Evolutionary conservation across 1,139 yeast genomes (phyloP).

Genomic region (Sugiyamaella castrensis): DNA sequence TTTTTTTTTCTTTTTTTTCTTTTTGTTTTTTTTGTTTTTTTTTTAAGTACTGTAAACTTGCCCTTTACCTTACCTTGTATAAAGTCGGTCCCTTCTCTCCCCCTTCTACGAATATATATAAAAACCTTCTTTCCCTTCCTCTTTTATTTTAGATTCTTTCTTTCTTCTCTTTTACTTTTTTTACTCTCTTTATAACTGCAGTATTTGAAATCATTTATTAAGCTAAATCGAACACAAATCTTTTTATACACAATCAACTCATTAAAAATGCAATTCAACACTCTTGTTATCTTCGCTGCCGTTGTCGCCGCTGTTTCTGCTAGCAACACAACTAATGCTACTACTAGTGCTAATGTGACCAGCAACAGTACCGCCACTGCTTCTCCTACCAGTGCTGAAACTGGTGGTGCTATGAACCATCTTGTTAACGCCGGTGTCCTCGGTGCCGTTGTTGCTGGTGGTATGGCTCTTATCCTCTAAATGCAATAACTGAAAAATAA

Average conservation of each 20-base stretch:
- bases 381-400: conserved; percentile 37
- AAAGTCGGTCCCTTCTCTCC: background rate
- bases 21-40: background rate
- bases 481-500: conserved; percentile 5
- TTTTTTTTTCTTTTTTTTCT: background rate
- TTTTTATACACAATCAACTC: conserved; percentile 7
- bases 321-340: conserved; percentile 38
- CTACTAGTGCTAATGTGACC: conserved; percentile 40
- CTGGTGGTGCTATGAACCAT: conserved; percentile 54
- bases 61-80: background rate
- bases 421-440: conserved; percentile 58
- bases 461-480: conserved; percentile 66
- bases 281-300: conserved; percentile 46
- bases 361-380: conserved; percentile 36
- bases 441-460: conserved; percentile 75
- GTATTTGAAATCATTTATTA: conserved; percentile 1
- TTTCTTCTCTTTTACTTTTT: conserved; percentile 10
- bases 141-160: background rate
- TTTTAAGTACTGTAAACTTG: background rate
- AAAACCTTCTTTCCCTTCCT: conserved; percentile 10
- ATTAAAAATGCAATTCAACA: conserved; percentile 58
- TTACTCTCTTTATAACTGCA: background rate
- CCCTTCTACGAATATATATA: conserved; percentile 9
- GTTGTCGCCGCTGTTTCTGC: conserved; percentile 52
- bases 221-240: background rate